phyloP scores from a whole-genome alignment of 352 stramenopile species.

The Pythium periplocum region DNA sequence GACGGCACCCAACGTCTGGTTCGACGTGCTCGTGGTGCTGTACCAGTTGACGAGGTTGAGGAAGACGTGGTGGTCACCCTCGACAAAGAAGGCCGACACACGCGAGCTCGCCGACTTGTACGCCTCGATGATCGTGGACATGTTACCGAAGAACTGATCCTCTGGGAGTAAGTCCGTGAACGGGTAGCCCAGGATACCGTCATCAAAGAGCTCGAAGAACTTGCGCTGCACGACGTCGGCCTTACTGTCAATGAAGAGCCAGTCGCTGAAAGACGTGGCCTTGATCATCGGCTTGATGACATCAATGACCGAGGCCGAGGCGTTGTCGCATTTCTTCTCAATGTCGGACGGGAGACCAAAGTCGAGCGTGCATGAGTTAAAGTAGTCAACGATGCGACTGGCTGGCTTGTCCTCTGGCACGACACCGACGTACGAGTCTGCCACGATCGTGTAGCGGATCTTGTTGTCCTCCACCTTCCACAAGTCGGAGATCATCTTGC shows the following conservation, averaged over 20 bases:
- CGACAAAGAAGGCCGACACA: slow-evolving; percentile 42
- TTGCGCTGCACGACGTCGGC: slow-evolving; percentile 53
- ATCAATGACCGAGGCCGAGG: slow-evolving; percentile 35
- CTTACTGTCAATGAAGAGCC: slow-evolving; percentile 66
- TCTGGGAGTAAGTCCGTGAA: slow-evolving; percentile 46
- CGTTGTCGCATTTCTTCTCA: slow-evolving; percentile 37
- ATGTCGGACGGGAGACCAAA: slow-evolving; percentile 33
- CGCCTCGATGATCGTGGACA: slow-evolving; percentile 32
- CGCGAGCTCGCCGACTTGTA: slow-evolving; percentile 33
- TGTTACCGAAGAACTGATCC: slow-evolving; percentile 46
- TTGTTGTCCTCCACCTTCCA: slow-evolving; percentile 53
- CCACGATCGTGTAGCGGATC: slow-evolving; percentile 51
- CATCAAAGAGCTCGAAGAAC: slow-evolving; percentile 54
- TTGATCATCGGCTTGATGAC: slow-evolving; percentile 52
- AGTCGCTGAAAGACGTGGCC: slow-evolving; percentile 35
- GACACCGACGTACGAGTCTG: slow-evolving; percentile 62
- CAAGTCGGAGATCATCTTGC: slow-evolving; percentile 35
- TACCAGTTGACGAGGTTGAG: slow-evolving; percentile 18
- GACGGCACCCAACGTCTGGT: slow-evolving; percentile 10
- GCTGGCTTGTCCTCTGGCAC: slow-evolving; percentile 40
- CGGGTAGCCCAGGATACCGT: slow-evolving; percentile 48
- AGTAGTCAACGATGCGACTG: slow-evolving; percentile 54
- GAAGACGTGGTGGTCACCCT: slow-evolving; percentile 43
- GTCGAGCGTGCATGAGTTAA: slow-evolving; percentile 43
- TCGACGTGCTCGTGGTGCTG: slow-evolving; percentile 6